Evolutionary conservation across 306 rosid genomes (phyloP).

Genomic region (Prunus armeniaca): DNA sequence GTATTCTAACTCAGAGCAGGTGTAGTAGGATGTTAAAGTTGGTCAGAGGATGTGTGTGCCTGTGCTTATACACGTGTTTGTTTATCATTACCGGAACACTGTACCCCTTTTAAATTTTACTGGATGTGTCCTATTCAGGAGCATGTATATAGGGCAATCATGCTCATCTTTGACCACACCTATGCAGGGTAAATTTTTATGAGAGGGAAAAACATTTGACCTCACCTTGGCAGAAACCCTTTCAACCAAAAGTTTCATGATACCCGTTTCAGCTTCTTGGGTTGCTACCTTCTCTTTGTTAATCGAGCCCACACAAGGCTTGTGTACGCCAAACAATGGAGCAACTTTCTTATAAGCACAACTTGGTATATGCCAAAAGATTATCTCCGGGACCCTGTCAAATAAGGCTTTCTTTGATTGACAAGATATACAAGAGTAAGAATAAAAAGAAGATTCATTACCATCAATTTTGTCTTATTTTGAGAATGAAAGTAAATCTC

Average conservation of each 20-base stretch:
- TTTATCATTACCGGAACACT: too few species aligned
- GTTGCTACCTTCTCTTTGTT: conserved; percentile 71
- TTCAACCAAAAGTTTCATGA: conserved; percentile 58
- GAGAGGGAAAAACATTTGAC: not conserved
- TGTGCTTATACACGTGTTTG: too few species aligned
- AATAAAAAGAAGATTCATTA: not conserved
- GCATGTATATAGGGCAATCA: not conserved
- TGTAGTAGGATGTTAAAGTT: not conserved
- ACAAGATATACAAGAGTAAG: conserved; percentile 4
- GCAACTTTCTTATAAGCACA: conserved; percentile 56
- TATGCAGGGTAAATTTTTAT: not conserved
- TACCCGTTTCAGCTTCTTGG: conserved; percentile 69
- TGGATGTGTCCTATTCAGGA: too few species aligned
- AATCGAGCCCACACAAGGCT: conserved; percentile 82
- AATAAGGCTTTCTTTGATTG: conserved; percentile 11
- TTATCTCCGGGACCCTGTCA: conserved; percentile 74
- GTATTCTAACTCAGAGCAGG: too few species aligned
- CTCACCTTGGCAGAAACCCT: conserved; percentile 80
- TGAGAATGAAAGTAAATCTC: not conserved
- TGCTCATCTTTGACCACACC: not conserved
- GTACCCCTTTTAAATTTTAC: too few species aligned
- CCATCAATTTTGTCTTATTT: not conserved
- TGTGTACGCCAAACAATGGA: conserved; percentile 45
- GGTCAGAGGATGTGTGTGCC: too few species aligned
- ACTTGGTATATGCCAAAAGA: conserved; percentile 95